phyloP scores from a whole-genome alignment of 768 basidiomycete species.

The Suillus fuscotomentosus region DNA sequence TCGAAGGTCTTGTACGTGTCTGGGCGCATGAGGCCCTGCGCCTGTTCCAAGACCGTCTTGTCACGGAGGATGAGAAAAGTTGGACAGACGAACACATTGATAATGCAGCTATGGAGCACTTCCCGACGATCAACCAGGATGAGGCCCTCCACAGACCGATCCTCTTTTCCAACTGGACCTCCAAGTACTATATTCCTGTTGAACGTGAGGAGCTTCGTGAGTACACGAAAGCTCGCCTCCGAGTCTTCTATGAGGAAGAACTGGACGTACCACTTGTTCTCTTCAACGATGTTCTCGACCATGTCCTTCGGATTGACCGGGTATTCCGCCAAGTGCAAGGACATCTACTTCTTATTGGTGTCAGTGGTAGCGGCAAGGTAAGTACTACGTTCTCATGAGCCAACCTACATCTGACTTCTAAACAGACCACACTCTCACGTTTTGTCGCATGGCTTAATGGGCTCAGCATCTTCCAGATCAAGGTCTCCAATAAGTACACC shows the following conservation, averaged over 20 bases:
- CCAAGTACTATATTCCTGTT: constrained; percentile 93
- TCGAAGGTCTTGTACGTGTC: constrained; percentile 93
- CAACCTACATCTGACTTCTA: constrained; percentile 15
- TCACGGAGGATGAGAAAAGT: constrained; percentile 84
- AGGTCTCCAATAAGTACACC: constrained; percentile 98
- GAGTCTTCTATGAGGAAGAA: constrained; percentile 99
- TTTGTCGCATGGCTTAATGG: constrained; percentile 99
- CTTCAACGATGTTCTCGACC: constrained; percentile 98
- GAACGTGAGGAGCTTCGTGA: constrained; percentile 91
- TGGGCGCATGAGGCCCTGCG: constrained; percentile 99
- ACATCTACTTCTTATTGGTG: constrained; percentile 93
- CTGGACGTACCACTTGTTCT: constrained; percentile 95
- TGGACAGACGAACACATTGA: constrained; percentile 98
- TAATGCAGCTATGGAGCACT: constrained; percentile 77
- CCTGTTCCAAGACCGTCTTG: constrained; percentile 96
- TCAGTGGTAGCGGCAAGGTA: constrained; percentile 98
- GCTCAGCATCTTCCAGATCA: constrained; percentile 98
- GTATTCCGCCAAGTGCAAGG: constrained; percentile 99
- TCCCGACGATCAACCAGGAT: constrained; percentile 87
- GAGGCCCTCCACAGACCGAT: constrained; percentile 90
- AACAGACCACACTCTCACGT: constrained; percentile 91
- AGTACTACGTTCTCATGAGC: constrained; percentile 14
- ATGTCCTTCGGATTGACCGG: constrained; percentile 96
- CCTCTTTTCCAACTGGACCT: constrained; percentile 99
- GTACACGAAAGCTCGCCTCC: constrained; percentile 93